Percentiles rank a stretch among this genome's conserved stretches.
phyloP scores from a whole-genome alignment of 2,329 filamentous ascomycete genomes.

The Westerdykella sp. region DNA sequence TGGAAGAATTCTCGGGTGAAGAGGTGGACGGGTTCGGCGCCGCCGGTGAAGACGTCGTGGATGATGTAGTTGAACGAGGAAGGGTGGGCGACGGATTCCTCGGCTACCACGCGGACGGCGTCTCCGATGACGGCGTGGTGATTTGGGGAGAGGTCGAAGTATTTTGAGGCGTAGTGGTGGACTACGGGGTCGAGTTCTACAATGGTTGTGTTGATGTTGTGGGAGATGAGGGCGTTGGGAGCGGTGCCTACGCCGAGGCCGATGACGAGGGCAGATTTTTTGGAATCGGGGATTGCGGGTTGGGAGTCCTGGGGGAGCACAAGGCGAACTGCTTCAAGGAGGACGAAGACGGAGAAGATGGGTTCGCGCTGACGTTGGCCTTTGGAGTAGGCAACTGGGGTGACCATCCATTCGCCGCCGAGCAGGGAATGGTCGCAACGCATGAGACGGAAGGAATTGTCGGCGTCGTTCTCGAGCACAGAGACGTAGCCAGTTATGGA shows the following conservation, averaged over 20 bases:
- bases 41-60: slow-evolving; percentile 96
- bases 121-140: slow-evolving; percentile 78
- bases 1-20: slow-evolving; percentile 82
- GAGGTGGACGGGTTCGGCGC: slow-evolving; percentile 79
- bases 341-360: slow-evolving; percentile 92
- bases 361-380: slow-evolving; percentile 64
- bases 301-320: slow-evolving; percentile 44
- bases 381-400: slow-evolving; percentile 33
- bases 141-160: slow-evolving; percentile 73
- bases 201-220: slow-evolving; percentile 87
- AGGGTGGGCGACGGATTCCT: slow-evolving; percentile 43
- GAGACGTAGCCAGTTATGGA: slow-evolving; percentile 90
- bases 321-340: slow-evolving; percentile 85
- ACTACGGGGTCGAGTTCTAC: slow-evolving; percentile 93
- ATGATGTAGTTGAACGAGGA: slow-evolving; percentile 80
- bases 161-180: slow-evolving; percentile 71
- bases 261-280: slow-evolving; percentile 77
- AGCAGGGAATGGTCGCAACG: slow-evolving; percentile 91
- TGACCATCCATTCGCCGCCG: slow-evolving; percentile 80
- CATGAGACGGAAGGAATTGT: slow-evolving; percentile 70
- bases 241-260: slow-evolving; percentile 91
- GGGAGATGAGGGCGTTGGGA: slow-evolving; percentile 75
- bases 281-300: slow-evolving; percentile 50
- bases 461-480: slow-evolving; percentile 64
- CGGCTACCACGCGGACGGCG: slow-evolving; percentile 62